Percentiles rank a stretch among this genome's conserved stretches.
Evolutionary conservation across 768 basidiomycete genomes (phyloP).

Genomic region (Macrolepiota fuliginosa): DNA sequence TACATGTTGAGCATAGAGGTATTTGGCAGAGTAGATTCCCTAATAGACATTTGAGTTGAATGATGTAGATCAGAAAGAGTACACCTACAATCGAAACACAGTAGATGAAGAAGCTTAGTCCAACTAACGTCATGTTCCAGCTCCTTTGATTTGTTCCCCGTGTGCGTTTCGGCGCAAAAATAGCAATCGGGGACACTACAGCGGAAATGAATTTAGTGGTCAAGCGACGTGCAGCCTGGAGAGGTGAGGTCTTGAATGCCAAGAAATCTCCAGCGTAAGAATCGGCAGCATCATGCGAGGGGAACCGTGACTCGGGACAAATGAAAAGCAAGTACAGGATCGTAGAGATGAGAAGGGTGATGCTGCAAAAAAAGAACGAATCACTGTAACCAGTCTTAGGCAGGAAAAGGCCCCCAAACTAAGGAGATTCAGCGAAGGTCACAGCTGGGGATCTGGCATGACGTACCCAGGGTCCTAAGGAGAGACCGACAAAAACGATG

Average conservation of each 20-base stretch:
- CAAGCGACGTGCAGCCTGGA: slow-evolving; percentile 24
- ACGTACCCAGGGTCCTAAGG: slow-evolving; percentile 74
- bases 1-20: slow-evolving; percentile 72
- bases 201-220: slow-evolving; percentile 32
- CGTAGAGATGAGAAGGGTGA: slow-evolving; percentile 32
- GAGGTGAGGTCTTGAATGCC: slow-evolving; percentile 29
- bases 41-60: slow-evolving; percentile 21
- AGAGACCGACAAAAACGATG: slow-evolving; percentile 73
- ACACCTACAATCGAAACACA: slow-evolving; percentile 59
- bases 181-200: slow-evolving; percentile 61
- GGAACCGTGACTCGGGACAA: slow-evolving; percentile 53
- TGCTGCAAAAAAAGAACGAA: slow-evolving; percentile 45
- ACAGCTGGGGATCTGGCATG: background rate
- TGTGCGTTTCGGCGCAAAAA: slow-evolving; percentile 62
- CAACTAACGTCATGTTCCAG: slow-evolving; percentile 74
- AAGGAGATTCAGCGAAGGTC: background rate
- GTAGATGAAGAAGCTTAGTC: slow-evolving; percentile 59
- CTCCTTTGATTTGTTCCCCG: slow-evolving; percentile 47
- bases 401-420: slow-evolving; percentile 52
- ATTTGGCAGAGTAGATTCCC: slow-evolving; percentile 75
- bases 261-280: slow-evolving; percentile 20
- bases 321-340: slow-evolving; percentile 40
- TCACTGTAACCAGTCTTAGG: slow-evolving; percentile 51
- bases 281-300: slow-evolving; percentile 17
- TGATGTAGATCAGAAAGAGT: background rate